Base-by-base conservation (phyloP, 345 rosid genomes). In the Eutrema yunnanense region DNA sequence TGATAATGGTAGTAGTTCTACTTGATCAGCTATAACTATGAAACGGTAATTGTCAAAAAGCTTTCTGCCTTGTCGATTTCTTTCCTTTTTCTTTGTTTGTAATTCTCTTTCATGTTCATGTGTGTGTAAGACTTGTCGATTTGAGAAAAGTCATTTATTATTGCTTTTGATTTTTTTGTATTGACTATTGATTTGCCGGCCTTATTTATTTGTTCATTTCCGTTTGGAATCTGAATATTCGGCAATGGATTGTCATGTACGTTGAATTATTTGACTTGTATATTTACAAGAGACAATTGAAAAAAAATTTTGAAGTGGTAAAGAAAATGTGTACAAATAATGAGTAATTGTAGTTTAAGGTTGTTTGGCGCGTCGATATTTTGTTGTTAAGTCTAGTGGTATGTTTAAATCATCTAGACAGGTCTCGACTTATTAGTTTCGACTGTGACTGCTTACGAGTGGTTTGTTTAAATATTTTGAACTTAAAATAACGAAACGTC, bases 1-100 rank as follows among this genome's bases (percentile, higher is more conserved):
- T 62, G 86, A 85, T 37, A 51, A 65, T 64, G 75, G 50, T 71
- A 69, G 67, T 73, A 85, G 60, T 37, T 90, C 82, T 75, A 50
- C 73, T 61, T 71, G 63, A 71, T 43, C 68, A 26, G 38, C 48
- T 62, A 19, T 52, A 65, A 30, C 51, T 34, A 14, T 9, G 16
- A 59, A 67, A 60, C 16, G 54, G 61, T 67, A 67, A 67, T 61
- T 67, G 78, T 61, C 63, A 34, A 74, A 74, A 19, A 34, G 10
- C 14, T 37, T 16, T 16, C 7, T 34, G 12, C 9, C 44, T 9
- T 57, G 2, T 37, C 9, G 12, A 8, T 9, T 57, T 43, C 16
- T 6, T 6, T 26, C 54, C 1, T 36, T 34, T 14, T 0, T 9
- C 13, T 9, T 3, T 37, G 32, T 26, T 37, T 65, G 72, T 73